A percentile compares a stretch with the other conserved stretches of the same genome.
These are phyloP conservation scores for Rickenella mellea DNA, from an alignment of 768 basidiomycete genomes.

Conservation along the genomic window DNA sequence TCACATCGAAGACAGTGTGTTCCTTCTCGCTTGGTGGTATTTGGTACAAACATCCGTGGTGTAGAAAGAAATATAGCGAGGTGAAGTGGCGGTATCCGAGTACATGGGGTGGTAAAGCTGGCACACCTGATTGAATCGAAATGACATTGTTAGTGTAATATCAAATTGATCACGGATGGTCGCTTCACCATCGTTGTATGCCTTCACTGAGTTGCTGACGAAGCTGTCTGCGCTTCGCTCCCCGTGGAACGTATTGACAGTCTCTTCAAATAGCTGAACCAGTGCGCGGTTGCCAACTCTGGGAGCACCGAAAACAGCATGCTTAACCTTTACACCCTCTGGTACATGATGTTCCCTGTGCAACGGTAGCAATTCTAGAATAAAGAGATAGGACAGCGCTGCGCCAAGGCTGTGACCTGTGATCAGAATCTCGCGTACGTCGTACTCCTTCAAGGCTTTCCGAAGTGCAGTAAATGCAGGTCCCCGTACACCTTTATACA, in stretches of 20 bases:
- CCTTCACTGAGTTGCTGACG: conserved; percentile 41
- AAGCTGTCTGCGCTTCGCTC: conserved; percentile 27
- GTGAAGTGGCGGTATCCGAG: conserved; percentile 48
- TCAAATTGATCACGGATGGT: not conserved
- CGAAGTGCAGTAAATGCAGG: conserved; percentile 26
- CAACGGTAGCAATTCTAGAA: conserved; percentile 33
- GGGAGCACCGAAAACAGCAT: conserved; percentile 43
- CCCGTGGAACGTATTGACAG: conserved; percentile 23
- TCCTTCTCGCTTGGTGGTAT: conserved; percentile 38
- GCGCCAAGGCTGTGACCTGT: conserved; percentile 55
- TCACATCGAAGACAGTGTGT: conserved; percentile 31
- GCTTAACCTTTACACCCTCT: conserved; percentile 23
- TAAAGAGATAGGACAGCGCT: conserved; percentile 39
- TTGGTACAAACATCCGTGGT: conserved; percentile 36
- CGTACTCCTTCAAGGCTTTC: conserved; percentile 24
- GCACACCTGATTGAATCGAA: conserved; percentile 32
- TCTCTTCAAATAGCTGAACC: conserved; percentile 31
- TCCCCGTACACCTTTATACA: conserved; percentile 35
- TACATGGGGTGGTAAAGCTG: conserved; percentile 38
- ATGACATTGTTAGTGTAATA: not conserved
- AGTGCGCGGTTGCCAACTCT: conserved; percentile 36
- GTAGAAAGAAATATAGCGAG: conserved; percentile 37
- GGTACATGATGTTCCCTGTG: conserved; percentile 16
- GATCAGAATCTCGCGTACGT: conserved; percentile 33
- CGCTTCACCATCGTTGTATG: conserved; percentile 42